Conservation (phyloP, 495 filamentous ascomycete genomes). For the Extremus antarcticus region DNA sequence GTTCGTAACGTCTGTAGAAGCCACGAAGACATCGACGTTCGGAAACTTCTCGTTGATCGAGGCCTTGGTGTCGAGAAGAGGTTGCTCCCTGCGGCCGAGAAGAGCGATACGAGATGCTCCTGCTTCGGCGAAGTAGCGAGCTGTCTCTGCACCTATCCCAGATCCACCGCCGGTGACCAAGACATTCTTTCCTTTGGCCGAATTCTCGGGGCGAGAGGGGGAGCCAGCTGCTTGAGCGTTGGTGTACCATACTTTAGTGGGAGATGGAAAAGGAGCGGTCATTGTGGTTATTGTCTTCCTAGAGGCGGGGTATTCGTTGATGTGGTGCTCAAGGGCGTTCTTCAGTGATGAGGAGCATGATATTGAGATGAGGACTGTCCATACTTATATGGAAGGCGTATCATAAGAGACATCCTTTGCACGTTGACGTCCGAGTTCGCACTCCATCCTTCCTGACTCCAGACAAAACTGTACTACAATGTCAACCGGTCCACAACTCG, state of each 20-base stretch:
- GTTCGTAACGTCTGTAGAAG: constrained; percentile 34
- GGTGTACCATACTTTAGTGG: constrained; percentile 22
- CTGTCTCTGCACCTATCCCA: constrained; percentile 36
- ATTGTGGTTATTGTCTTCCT: constrained; percentile 13
- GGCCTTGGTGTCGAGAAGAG: constrained; percentile 26
- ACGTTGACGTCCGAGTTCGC: too few relatives aligned
- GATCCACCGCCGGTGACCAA: constrained; percentile 26
- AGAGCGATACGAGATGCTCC: constrained; percentile 27
- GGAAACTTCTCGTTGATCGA: constrained; percentile 23
- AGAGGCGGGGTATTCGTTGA: too few relatives aligned
- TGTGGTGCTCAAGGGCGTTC: too few relatives aligned
- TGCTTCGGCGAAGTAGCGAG: constrained; percentile 33
- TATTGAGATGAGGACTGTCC: too few relatives aligned
- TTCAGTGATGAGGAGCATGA: too few relatives aligned
- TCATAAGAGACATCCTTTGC: too few relatives aligned
- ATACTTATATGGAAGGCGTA: too few relatives aligned
- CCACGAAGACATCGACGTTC: constrained; percentile 24
- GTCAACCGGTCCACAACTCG: too few relatives aligned
- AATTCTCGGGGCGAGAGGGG: constrained; percentile 5
- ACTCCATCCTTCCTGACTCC: too few relatives aligned
- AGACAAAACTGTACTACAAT: too few relatives aligned
- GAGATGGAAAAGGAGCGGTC: constrained; percentile 19
- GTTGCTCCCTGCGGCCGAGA: constrained; percentile 23
- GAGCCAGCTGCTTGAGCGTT: constrained; percentile 2
- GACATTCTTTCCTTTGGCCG: constrained; percentile 12